A percentile compares a stretch with the other conserved stretches of the same genome.
Conservation (phyloP, 2,329 filamentous ascomycete species). For the Aureobasidium sp. region DNA sequence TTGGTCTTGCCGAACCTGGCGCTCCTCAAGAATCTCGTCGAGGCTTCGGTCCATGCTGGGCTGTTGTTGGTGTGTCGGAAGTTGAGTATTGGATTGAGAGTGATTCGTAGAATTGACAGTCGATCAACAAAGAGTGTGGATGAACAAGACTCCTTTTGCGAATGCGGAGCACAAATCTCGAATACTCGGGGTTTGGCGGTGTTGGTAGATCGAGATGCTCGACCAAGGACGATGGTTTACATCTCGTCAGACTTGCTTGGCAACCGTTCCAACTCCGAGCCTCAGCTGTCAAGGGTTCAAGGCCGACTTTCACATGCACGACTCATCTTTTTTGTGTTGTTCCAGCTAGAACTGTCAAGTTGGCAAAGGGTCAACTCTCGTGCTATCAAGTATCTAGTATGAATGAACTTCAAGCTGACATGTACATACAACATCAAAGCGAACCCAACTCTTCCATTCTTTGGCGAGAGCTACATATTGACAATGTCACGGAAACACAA, state of each 20-base stretch:
- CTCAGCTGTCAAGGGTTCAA: not conserved
- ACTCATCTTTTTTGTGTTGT: not conserved
- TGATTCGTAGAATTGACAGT: not conserved
- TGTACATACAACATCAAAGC: not conserved
- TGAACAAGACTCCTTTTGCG: not conserved
- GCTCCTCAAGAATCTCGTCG: conserved; percentile 58
- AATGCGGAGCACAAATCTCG: not conserved
- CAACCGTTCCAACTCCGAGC: not conserved
- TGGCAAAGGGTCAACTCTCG: not conserved
- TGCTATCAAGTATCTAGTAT: not conserved
- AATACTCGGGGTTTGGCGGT: not conserved
- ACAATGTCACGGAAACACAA: not conserved
- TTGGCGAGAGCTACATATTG: not conserved
- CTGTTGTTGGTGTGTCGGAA: not conserved
- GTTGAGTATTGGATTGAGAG: not conserved
- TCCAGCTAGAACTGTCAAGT: not conserved
- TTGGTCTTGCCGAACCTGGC: conserved; percentile 41
- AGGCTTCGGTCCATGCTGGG: conserved; percentile 55
- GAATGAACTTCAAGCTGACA: not conserved
- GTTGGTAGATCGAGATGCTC: not conserved
- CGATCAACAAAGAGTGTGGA: not conserved
- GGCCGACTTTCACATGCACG: not conserved
- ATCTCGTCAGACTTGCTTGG: not conserved
- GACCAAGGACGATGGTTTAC: not conserved
- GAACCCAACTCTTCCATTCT: no score